Percentiles rank a stretch among this genome's conserved stretches.
Evolutionary conservation across 2,329 filamentous ascomycete species (phyloP).

Genomic region (Huntiella moniliformis): DNA sequence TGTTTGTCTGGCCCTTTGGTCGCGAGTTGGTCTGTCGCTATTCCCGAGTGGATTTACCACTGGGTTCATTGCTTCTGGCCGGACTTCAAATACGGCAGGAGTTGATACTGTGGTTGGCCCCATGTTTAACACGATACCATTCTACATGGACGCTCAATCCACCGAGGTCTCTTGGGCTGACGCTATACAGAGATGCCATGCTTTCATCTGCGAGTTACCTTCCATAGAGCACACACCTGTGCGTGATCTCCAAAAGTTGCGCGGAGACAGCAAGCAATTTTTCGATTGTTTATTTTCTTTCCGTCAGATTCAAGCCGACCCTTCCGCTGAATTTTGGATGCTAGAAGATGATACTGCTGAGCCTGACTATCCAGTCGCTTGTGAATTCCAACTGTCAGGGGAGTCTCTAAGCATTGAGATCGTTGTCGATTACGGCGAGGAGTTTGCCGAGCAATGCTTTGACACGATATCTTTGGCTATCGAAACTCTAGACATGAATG

Average conservation of each 20-base stretch:
- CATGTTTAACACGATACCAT: slow-evolving; percentile 78
- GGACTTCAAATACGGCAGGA: slow-evolving; percentile 47
- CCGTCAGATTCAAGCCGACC: slow-evolving; percentile 27
- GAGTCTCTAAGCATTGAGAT: background rate
- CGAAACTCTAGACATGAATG: too few species aligned
- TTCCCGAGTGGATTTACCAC: slow-evolving; percentile 32
- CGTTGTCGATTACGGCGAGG: background rate
- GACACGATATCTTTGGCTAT: too few species aligned
- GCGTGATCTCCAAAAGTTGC: slow-evolving; percentile 66
- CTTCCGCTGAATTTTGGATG: slow-evolving; percentile 31
- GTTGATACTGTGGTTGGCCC: slow-evolving; percentile 57
- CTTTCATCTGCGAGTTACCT: slow-evolving; percentile 48
- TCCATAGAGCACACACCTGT: slow-evolving; percentile 64
- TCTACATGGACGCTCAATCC: slow-evolving; percentile 27
- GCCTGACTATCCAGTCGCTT: slow-evolving; percentile 57
- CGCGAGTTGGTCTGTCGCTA: slow-evolving; percentile 37
- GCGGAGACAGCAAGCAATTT: slow-evolving; percentile 36
- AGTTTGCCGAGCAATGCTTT: too few species aligned
- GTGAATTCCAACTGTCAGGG: slow-evolving; percentile 36
- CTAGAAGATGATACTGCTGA: slow-evolving; percentile 27
- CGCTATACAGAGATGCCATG: slow-evolving; percentile 45
- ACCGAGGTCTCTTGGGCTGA: slow-evolving; percentile 31
- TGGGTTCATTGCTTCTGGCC: slow-evolving; percentile 63
- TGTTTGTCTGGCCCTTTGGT: slow-evolving; percentile 58
- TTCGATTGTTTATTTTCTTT: slow-evolving; percentile 78